Conservation (phyloP, 164 flowering plant genomes). For the Akebia trifoliata region DNA sequence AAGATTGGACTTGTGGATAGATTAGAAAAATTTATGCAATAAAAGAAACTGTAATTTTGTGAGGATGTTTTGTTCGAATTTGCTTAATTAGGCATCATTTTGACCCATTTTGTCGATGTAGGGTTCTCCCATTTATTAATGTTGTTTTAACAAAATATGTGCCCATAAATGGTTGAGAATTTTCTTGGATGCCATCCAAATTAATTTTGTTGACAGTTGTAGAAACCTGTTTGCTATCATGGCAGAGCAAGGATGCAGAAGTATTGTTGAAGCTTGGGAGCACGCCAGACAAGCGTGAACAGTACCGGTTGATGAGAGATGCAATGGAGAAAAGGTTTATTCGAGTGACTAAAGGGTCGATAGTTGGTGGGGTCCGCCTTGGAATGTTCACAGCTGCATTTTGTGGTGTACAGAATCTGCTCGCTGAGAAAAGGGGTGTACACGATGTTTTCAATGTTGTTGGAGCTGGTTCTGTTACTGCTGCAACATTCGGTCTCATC, state of each 20-base stretch:
- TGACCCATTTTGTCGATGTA: too few species aligned
- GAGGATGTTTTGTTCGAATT: too few species aligned
- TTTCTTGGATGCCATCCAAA: neutral
- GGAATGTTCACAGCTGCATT: conserved; percentile 92
- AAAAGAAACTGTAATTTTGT: too few species aligned
- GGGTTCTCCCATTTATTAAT: too few species aligned
- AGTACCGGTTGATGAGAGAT: conserved; percentile 89
- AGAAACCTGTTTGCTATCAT: conserved; percentile 4
- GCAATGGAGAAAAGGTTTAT: conserved; percentile 98
- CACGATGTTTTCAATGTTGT: conserved; percentile 83
- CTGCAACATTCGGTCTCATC: conserved; percentile 84
- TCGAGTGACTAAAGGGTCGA: conserved; percentile 82
- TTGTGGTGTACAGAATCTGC: conserved; percentile 69
- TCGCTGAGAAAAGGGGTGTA: conserved; percentile 87
- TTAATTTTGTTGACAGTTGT: neutral
- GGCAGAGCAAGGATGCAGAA: conserved; percentile 98
- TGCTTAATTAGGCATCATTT: too few species aligned
- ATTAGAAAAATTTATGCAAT: too few species aligned
- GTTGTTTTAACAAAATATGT: too few species aligned
- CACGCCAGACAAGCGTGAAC: conserved; percentile 94
- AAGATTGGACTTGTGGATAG: too few species aligned
- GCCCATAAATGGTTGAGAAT: neutral
- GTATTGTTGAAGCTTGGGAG: conserved; percentile 90
- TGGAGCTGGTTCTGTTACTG: conserved; percentile 94
- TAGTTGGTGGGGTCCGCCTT: conserved; percentile 94